Base-by-base conservation (phyloP, 1,139 yeast genomes). In the Magnusiomyces tetraspermus region DNA sequence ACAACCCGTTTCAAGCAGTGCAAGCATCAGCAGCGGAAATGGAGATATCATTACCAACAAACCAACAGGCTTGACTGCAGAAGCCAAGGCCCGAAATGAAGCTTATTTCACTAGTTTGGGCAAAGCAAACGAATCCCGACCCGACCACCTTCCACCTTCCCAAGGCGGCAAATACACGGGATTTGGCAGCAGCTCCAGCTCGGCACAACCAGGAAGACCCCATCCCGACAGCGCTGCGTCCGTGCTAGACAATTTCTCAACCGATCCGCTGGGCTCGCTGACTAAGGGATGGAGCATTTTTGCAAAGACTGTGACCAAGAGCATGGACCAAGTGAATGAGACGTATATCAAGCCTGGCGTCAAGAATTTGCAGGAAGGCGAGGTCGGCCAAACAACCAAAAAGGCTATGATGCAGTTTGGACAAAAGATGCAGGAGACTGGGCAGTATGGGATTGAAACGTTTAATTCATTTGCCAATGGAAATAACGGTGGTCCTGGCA, bases 401-500 rank as follows among this genome's bases (percentile, higher is more conserved):
- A 79, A 87, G 62, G 98, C 97, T 28, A 86, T 94, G 79, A 84
- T 89, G 55, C 97, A 92, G 71, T 92, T 90, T 72, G 97, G 97
- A 48, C 95, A 86, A 67, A 87, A 82, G 65, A 85, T 90, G 76
- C 95, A 85, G 65, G 95, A 88, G 62, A 88, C 97, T 0, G 88
- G 95, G 40, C 78, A 76, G 58, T 83, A 80, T 62, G 72, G 73
- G 19, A 63, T 68, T 1, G 75, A 83, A 61, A 83, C 85, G 11
- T 82, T 83, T 69, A 79, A 77, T 60, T 73, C 73, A 26, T 80
- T 83, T 62, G 83, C 90, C 65, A 67, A 26, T 52, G 50, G 45
- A 57, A 51, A 38, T 49, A 60, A 51, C 56, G 46, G 61, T 70
- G 31, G 63, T 64, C 38, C n/a, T n/a, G n/a, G n/a, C n/a, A n/a